Evolutionary conservation across 1,139 yeast genomes (phyloP).

Genomic region (Pichia sp.): DNA sequence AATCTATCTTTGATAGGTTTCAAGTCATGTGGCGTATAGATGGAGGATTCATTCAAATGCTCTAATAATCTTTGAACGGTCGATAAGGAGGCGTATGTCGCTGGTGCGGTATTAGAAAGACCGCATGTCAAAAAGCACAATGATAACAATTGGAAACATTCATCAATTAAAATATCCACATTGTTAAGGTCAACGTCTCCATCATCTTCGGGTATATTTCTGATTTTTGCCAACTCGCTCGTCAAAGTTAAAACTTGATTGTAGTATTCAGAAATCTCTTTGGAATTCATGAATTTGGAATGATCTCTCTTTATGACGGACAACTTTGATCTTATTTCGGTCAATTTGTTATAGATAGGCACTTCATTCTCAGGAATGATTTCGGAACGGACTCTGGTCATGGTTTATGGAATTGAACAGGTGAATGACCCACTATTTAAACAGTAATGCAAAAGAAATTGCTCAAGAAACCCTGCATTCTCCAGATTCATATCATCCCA

Average conservation of each 20-base stretch:
- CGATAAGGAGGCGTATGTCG: slow-evolving; percentile 80
- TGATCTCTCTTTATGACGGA: slow-evolving; percentile 59
- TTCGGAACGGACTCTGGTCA: neutral
- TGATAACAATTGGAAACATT: slow-evolving; percentile 78
- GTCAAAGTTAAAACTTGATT: slow-evolving; percentile 30
- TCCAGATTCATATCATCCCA: neutral
- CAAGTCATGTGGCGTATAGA: slow-evolving; percentile 77
- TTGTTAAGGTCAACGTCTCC: slow-evolving; percentile 17
- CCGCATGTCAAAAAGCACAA: slow-evolving; percentile 89
- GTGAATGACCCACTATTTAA: too few species aligned
- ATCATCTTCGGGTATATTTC: slow-evolving; percentile 21
- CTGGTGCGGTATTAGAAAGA: slow-evolving; percentile 81
- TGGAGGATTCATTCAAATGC: slow-evolving; percentile 73
- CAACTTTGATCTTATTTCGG: slow-evolving; percentile 39
- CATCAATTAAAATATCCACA: slow-evolving; percentile 75
- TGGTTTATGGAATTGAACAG: too few species aligned
- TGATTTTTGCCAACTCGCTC: slow-evolving; percentile 14
- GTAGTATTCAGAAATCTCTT: slow-evolving; percentile 45
- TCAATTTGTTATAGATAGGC: slow-evolving; percentile 38
- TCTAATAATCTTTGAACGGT: slow-evolving; percentile 77
- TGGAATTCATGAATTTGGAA: slow-evolving; percentile 52
- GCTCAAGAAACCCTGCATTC: too few species aligned
- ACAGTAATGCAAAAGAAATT: too few species aligned
- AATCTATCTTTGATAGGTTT: slow-evolving; percentile 66
- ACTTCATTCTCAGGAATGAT: slow-evolving; percentile 44